Conservation (phyloP, 441 rosid genomes). For the Macaranga tanarius region DNA sequence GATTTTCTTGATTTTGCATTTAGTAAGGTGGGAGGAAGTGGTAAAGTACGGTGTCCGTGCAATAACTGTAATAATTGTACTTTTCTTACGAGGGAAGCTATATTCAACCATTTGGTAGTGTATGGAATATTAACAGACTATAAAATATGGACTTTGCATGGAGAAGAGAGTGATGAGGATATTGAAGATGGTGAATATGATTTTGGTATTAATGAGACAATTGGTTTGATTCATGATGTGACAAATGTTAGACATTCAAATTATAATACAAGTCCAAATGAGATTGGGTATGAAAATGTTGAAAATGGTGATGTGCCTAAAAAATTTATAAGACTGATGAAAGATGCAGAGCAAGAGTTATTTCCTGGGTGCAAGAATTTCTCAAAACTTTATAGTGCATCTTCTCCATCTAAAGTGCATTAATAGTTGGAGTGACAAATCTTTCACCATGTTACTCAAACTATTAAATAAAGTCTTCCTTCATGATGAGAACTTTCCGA, state of each 20-base stretch:
- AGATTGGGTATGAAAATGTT: background rate
- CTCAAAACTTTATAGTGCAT: background rate
- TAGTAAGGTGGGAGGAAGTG: background rate
- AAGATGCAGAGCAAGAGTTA: background rate
- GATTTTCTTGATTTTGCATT: background rate
- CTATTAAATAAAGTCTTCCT: background rate
- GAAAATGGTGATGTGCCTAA: background rate
- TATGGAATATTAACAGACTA: background rate
- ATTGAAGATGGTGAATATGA: background rate
- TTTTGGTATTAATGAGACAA: background rate
- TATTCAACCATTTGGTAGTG: background rate
- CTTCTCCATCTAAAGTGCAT: background rate
- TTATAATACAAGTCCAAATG: background rate
- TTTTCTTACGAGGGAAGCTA: background rate
- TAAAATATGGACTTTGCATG: background rate
- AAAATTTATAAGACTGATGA: background rate
- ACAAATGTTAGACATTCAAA: background rate
- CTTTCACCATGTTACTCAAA: background rate
- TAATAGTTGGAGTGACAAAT: constrained; percentile 3
- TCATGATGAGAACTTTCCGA: background rate
- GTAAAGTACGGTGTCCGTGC: constrained; percentile 6
- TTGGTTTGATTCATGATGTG: background rate
- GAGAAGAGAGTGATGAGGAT: background rate
- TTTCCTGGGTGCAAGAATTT: background rate
- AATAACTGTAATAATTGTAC: background rate